Evolutionary conservation across 1,139 yeast species (phyloP).

Genomic region (Yamadazyma spencermartinsiae): DNA sequence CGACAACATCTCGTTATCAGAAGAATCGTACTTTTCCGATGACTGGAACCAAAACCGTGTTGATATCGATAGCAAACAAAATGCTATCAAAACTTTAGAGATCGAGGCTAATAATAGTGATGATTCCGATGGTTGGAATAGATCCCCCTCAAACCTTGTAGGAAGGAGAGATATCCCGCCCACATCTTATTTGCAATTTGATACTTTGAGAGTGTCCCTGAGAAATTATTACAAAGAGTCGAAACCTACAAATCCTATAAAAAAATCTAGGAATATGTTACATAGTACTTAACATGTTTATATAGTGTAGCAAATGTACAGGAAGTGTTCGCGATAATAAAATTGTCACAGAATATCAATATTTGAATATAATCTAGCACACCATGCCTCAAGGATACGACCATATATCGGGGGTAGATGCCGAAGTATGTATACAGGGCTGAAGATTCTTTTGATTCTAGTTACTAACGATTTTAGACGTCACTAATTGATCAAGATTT

Average conservation of each 20-base stretch:
- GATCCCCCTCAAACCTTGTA: not conserved
- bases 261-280: conserved; percentile 10
- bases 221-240: conserved; percentile 7
- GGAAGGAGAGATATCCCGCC: conserved; percentile 3
- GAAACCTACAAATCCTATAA: conserved; percentile 3
- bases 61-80: not conserved
- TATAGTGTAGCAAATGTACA: too few species aligned
- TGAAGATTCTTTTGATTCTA: too few species aligned
- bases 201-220: conserved; percentile 10
- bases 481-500: conserved; percentile 16
- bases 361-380: not conserved
- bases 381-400: conserved; percentile 9
- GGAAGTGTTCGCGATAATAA: too few species aligned
- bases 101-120: conserved; percentile 2
- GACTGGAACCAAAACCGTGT: conserved; percentile 11
- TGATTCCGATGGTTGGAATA: not conserved
- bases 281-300: conserved; percentile 4
- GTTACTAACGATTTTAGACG: conserved; percentile 8
- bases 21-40: conserved; percentile 15
- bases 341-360: not conserved
- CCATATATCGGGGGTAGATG: conserved; percentile 10
- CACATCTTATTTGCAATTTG: conserved; percentile 6
- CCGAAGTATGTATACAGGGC: conserved; percentile 9
- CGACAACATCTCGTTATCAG: conserved; percentile 3
- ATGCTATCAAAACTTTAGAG: not conserved